These are phyloP conservation scores for Boletus huronensis DNA, from an alignment of 768 basidiomycete genomes.

Conservation along the genomic window DNA sequence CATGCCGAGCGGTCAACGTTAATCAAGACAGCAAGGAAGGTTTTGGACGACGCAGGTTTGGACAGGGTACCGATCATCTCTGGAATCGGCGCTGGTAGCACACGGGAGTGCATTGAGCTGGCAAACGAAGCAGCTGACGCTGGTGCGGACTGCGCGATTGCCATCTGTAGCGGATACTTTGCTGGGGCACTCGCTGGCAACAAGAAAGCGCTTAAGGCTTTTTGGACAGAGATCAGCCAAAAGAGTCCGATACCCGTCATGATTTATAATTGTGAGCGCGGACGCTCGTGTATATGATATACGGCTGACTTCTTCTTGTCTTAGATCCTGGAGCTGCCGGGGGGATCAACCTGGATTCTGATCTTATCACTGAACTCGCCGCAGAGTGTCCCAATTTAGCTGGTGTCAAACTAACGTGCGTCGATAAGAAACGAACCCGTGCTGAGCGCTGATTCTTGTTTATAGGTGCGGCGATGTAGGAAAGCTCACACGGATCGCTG, in stretches of 20 bases:
- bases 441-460: slow-evolving; percentile 7
- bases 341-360: slow-evolving; percentile 90
- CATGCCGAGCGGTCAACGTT: slow-evolving; percentile 63
- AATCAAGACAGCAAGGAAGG: slow-evolving; percentile 63
- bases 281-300: not conserved
- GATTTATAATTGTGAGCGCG: slow-evolving; percentile 75
- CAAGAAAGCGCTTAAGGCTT: slow-evolving; percentile 69
- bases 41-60: slow-evolving; percentile 65
- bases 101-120: slow-evolving; percentile 75
- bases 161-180: slow-evolving; percentile 85
- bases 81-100: slow-evolving; percentile 82
- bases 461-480: slow-evolving; percentile 86
- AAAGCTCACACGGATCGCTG: slow-evolving; percentile 82
- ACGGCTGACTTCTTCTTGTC: not conserved
- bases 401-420: slow-evolving; percentile 88
- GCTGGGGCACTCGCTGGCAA: slow-evolving; percentile 66
- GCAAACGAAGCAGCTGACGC: slow-evolving; percentile 74
- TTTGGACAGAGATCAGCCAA: slow-evolving; percentile 71
- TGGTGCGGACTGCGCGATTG: slow-evolving; percentile 85
- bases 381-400: slow-evolving; percentile 69
- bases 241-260: slow-evolving; percentile 85
- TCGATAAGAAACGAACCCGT: slow-evolving; percentile 9
- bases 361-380: slow-evolving; percentile 79
- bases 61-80: slow-evolving; percentile 63
- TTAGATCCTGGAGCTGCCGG: slow-evolving; percentile 83